Percentiles rank a stretch among this genome's conserved stretches.
Conservation (phyloP, 495 filamentous ascomycete genomes). For the Tuber magnatum region DNA sequence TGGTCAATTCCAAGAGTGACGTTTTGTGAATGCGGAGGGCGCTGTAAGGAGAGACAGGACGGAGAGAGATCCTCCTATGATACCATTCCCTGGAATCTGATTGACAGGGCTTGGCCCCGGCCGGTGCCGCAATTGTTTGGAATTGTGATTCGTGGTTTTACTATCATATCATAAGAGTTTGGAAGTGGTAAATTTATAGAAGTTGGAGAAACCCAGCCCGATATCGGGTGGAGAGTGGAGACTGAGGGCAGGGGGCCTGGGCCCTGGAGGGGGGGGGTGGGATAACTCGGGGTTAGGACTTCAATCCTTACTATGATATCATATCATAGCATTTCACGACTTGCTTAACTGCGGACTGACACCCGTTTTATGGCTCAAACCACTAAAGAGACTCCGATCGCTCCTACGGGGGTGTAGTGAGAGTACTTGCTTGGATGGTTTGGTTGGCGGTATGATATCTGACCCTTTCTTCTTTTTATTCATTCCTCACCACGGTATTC, state of each 20-base stretch:
- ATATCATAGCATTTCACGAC: neutral
- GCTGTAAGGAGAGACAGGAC: neutral
- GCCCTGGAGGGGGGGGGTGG: neutral
- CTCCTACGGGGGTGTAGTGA: neutral
- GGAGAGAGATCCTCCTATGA: neutral
- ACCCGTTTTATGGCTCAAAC: neutral
- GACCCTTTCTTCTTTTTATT: no score
- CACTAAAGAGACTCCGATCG: neutral
- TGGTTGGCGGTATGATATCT: no score
- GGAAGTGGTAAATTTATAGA: no score
- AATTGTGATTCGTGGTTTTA: neutral
- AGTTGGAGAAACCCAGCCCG: no score
- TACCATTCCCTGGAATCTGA: neutral
- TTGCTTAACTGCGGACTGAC: neutral
- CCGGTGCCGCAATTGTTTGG: no score
- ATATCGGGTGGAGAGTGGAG: no score
- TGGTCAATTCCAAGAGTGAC: neutral
- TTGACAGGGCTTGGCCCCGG: neutral
- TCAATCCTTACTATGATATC: neutral
- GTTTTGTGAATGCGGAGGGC: neutral
- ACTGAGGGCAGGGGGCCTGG: no score
- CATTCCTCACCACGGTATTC: no score
- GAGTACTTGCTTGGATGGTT: neutral
- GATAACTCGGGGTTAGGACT: neutral
- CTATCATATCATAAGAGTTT: no score